Evolutionary conservation across 495 filamentous ascomycete genomes (phyloP).

Genomic region (Trichoderma asperelloides): DNA sequence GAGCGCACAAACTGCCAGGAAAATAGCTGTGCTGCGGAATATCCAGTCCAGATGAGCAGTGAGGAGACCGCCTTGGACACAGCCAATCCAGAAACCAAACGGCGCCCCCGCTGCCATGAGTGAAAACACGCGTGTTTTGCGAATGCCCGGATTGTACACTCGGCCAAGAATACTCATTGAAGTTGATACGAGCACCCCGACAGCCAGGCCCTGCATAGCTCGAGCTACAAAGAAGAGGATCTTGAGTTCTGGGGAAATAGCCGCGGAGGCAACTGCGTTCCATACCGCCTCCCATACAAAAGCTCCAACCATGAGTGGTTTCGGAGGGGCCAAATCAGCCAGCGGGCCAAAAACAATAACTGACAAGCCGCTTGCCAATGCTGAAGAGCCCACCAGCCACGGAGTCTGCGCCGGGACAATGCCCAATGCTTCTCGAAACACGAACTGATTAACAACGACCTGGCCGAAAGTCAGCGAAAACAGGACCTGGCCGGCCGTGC

Average conservation of each 20-base stretch:
- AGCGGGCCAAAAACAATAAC: constrained; percentile 38
- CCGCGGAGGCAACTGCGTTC: constrained; percentile 34
- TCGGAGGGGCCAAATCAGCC: constrained; percentile 34
- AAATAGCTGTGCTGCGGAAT: constrained; percentile 36
- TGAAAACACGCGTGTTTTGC: constrained; percentile 53
- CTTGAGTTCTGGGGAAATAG: constrained; percentile 26
- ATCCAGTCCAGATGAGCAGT: constrained; percentile 36
- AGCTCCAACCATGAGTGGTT: constrained; percentile 33
- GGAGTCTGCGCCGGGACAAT: constrained; percentile 32
- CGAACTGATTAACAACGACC: constrained; percentile 29
- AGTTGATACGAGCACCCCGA: constrained; percentile 50
- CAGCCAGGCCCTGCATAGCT: constrained; percentile 50
- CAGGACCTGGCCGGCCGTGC: constrained; percentile 37
- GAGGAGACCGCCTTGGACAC: constrained; percentile 27
- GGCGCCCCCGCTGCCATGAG: constrained; percentile 55
- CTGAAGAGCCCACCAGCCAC: constrained; percentile 35
- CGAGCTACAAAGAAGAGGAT: constrained; percentile 46
- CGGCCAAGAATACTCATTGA: constrained; percentile 48
- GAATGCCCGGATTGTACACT: constrained; percentile 40
- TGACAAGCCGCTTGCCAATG: constrained; percentile 33
- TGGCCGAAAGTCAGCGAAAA: constrained; percentile 38
- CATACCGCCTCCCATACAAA: constrained; percentile 36
- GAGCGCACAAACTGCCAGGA: constrained; percentile 55
- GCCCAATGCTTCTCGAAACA: constrained; percentile 25
- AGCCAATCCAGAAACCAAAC: constrained; percentile 29